Evolutionary conservation across 257 asterid genomes (phyloP), one percentile per base, ranked within the genome.

Genomic region (Solanum piurae): DNA sequence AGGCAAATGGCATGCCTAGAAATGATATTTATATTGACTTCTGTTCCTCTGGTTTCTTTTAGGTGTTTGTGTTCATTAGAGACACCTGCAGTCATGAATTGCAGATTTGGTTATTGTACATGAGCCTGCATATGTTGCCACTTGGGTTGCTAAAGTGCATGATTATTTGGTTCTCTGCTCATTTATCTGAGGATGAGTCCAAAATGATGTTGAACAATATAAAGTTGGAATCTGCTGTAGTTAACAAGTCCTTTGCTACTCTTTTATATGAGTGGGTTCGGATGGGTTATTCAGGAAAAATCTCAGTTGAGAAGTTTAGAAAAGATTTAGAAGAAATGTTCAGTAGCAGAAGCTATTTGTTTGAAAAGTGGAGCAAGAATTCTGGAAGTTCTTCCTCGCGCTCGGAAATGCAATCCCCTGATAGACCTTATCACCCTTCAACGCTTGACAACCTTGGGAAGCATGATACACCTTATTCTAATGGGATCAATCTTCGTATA

Each of bases 121-220:
- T 93, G 82, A 89, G 95, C 92, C 95, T 95, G 52, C 91, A 89
- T 76, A 91, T 92, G 90, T 94, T 96, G 94, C 98, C 98, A 42
- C 95, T 96, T 86, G 98, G 98, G 83, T 89, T 95, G 88, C 94
- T 96, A 69, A 94, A 91, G 89, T 93, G 94, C 89, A 87, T 92
- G 20, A 87, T 92, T 83, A 89, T 92, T 88, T 96, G 98, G 98
- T 94, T 94, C 91, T 94, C 96, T 83, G 87, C 96, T 90, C 91
- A 94, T 82, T 91, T 95, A 73, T 92, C 93, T 2, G 95, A 93
- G 89, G 91, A 90, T 21, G 95, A 95, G 88, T 90, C 93, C 49
- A 90, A 87, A 86, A 87, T 91, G 55, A 87, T 96, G 89, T 90
- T 94, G 87, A 90, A 88, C 88, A 93, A 66, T 89, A 80, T 94